These are phyloP conservation scores for Pneumocystis murina DNA, from an alignment of 1,139 yeast genomes.

Conservation along the genomic window DNA sequence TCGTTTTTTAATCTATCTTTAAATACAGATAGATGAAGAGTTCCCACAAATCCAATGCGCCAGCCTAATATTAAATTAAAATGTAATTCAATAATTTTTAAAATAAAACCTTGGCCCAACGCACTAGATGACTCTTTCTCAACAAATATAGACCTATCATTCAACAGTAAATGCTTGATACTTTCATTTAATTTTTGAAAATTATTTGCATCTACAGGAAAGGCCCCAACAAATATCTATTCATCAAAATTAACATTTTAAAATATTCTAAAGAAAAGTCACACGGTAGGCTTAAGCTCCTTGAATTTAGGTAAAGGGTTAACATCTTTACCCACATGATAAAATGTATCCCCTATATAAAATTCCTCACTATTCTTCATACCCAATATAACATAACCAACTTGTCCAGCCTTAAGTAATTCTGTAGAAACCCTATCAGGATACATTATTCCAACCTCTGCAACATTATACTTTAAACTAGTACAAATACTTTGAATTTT, in stretches of 20 bases:
- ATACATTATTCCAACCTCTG: slow-evolving; percentile 89
- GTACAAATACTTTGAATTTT: slow-evolving; percentile 68
- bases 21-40: slow-evolving; percentile 88
- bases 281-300: slow-evolving; percentile 91
- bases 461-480: slow-evolving; percentile 59
- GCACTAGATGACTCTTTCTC: slow-evolving; percentile 90
- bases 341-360: slow-evolving; percentile 79
- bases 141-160: slow-evolving; percentile 80
- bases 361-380: slow-evolving; percentile 83
- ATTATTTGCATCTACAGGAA: slow-evolving; percentile 89
- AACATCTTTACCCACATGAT: slow-evolving; percentile 50
- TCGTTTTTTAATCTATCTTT: slow-evolving; percentile 82
- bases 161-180: slow-evolving; percentile 70
- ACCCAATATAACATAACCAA: slow-evolving; percentile 84
- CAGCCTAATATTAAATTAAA: slow-evolving; percentile 39
- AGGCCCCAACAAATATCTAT: slow-evolving; percentile 75
- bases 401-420: slow-evolving; percentile 69
- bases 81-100: not conserved
- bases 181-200: slow-evolving; percentile 82
- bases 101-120: slow-evolving; percentile 42
- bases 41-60: slow-evolving; percentile 90
- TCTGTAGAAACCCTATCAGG: slow-evolving; percentile 62
- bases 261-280: not conserved
- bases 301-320: slow-evolving; percentile 88
- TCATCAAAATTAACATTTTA: not conserved